These are phyloP conservation scores for Yamadazyma olivae DNA, from an alignment of 805 yeast species.

Conservation along the genomic window DNA sequence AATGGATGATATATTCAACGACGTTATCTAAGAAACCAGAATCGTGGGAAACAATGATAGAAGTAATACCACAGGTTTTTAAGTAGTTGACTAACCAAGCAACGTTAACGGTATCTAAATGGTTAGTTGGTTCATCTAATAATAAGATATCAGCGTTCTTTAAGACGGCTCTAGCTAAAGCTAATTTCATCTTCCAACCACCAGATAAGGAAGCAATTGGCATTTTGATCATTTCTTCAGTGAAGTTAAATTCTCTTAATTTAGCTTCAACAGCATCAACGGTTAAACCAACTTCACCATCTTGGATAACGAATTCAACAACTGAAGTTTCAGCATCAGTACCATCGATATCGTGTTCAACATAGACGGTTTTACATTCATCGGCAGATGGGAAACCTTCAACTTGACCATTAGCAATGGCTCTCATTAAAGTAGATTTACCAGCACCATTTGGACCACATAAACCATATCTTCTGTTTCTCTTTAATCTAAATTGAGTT, in stretches of 20 bases:
- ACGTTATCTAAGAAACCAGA: conserved; percentile 98
- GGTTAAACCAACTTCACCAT: conserved; percentile 71
- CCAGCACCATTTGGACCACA: conserved; percentile 64
- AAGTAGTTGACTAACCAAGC: conserved; percentile 99
- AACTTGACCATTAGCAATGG: conserved; percentile 96
- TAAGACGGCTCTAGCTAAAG: conserved; percentile 98
- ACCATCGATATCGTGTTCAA: conserved; percentile 99
- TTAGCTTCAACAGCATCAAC: conserved; percentile 68
- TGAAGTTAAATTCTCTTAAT: conserved; percentile 87
- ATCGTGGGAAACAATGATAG: conserved; percentile 98
- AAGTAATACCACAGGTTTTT: conserved; percentile 97
- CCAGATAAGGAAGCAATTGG: conserved; percentile 97
- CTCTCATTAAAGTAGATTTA: conserved; percentile 77
- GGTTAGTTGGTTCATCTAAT: conserved; percentile 99
- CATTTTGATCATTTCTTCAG: conserved; percentile 89
- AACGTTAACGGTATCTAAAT: conserved; percentile 99
- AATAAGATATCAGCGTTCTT: conserved; percentile 96
- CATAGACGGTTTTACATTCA: conserved; percentile 98
- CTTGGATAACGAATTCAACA: conserved; percentile 84
- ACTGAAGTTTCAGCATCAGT: conserved; percentile 95
- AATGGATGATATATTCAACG: conserved; percentile 97
- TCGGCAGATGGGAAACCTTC: conserved; percentile 99
- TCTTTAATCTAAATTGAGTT: conserved; percentile 97
- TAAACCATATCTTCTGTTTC: conserved; percentile 98
- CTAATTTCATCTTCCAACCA: conserved; percentile 99